Conservation (phyloP, 2,329 filamentous ascomycete genomes). For the Clarireedia hainanense region DNA sequence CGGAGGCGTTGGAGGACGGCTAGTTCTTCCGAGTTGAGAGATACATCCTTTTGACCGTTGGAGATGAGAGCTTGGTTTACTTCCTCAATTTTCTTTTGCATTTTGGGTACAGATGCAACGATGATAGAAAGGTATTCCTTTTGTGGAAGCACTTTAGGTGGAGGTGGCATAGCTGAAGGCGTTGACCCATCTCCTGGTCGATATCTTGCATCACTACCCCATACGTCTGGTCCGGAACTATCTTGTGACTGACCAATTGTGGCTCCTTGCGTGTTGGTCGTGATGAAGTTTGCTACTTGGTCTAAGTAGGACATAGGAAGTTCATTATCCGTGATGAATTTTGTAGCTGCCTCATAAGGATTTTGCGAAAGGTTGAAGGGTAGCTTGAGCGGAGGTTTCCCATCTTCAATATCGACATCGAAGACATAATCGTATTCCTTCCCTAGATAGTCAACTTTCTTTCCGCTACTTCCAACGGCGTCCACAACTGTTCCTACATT, state of each 20-base stretch:
- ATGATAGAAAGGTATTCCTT: conserved; percentile 71
- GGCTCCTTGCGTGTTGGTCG: conserved; percentile 79
- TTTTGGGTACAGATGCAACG: conserved; percentile 60
- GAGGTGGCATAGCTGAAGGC: conserved; percentile 28
- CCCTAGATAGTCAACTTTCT: conserved; percentile 67
- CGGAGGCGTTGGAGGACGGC: conserved; percentile 53
- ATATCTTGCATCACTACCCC: conserved; percentile 71
- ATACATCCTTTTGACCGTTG: conserved; percentile 63
- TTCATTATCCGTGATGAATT: conserved; percentile 84
- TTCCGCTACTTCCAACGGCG: conserved; percentile 72
- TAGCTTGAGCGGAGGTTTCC: conserved; percentile 85
- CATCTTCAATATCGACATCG: conserved; percentile 92
- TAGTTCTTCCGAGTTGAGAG: conserved; percentile 66
- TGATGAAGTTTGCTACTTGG: conserved; percentile 87
- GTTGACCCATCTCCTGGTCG: conserved; percentile 57
- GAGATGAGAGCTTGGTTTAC: conserved; percentile 67
- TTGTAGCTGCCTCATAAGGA: conserved; percentile 83
- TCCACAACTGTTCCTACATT: conserved; percentile 93
- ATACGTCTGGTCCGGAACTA: conserved; percentile 50
- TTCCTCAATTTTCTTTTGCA: conserved; percentile 68
- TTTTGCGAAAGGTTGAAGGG: conserved; percentile 91
- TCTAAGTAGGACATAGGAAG: conserved; percentile 82
- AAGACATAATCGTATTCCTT: conserved; percentile 95
- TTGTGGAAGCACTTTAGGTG: conserved; percentile 62
- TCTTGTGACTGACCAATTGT: conserved; percentile 60